Base-by-base conservation (phyloP, 306 rosid species). In the Vigna mungo region DNA sequence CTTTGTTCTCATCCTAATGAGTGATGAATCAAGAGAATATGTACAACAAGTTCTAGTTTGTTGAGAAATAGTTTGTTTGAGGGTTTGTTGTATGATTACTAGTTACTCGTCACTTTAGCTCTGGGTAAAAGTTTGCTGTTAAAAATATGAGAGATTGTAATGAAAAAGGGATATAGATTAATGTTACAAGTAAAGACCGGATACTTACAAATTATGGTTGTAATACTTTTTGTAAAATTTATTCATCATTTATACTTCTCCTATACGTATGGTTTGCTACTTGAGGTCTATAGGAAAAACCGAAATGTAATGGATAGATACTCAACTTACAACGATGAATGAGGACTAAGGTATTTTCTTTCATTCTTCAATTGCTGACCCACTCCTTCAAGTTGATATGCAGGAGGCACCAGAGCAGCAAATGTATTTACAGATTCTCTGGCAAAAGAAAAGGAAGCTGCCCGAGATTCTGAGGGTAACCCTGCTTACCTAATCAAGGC, bases 401-500 rank as follows among this genome's bases (percentile, higher is more conserved):
- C 37, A 11, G 23, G 68, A 64, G 61, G 12, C 69, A 60, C 78
- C 21, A 20, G 59, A 39, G 73, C 74, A 81, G 47, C 48, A 18
- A 69, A n/a, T 68, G 41, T 78, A 52, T 73, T 63, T 65, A 71
- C 81, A 56, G 55, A 27, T 83, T 54, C 79, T 70, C 64, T 68
- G 75, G 72, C 68, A 51, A 75, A 83, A 68, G 39, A 47, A 52
- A 68, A 47, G 60, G 72, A 27, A 75, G 37, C 82, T 46, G 46
- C 20, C 9, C 74, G 61, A 13, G 73, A 75, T 69, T 70, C 73
- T 59, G 52, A 60, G 68, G 72, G 51, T 67, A 48, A 20, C 49
- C 52, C 58, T 67, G 58, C 80, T 56, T 80, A 75, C 83, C 76
- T 85, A 53, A 32, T 55, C 68, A 39, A 67, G 76, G 85, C 81